Base-by-base conservation (phyloP, 345 rosid genomes). In the Gossypium rotundifolium region DNA sequence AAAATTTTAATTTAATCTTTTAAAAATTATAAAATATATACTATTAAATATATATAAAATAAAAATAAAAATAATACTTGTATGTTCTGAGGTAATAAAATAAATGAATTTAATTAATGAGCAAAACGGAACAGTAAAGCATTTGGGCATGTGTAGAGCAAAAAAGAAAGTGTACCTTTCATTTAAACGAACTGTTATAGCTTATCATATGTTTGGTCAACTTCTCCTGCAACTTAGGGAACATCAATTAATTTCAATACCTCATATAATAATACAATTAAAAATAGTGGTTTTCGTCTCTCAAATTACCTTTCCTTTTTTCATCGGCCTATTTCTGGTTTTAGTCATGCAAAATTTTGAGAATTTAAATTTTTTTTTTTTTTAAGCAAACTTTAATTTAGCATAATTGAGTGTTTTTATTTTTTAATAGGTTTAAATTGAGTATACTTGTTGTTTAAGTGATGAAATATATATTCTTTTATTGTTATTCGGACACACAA, bases 121-220 rank as follows among this genome's bases (percentile, higher is more conserved):
- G 51, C 12, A 29, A 29, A 29, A 29, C 5, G 38, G 38, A 4
- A 29, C 6, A 29, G 38, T 29, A 29, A 29, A 29, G 38, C 0
- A 29, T 29, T 29, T 29, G 38, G 38, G 2, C 9, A 68, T 48
- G 22, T 49, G 72, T 25, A 68, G 14, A 33, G 57, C 10, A 23
- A 48, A 13, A 68, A 48, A 0, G 57, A 49, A 23, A 16, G 2
- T 25, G 72, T 49, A 8, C 72, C 72, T 68, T 16, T 68, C 72
- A 3, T 23, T 9, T 16, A n/a, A 65, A 57, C 23, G 3, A 25
- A 8, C 4, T 25, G 18, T 25, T 4, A 59, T 68, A 68, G 57
- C 72, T 23, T 68, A 48, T 68, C 72, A 49, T 23, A 14, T 48
- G 14, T 68, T 13, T 6, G 4, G 72, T 68, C 72, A 68, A 68